Percentiles rank a stretch among this genome's conserved stretches.
Conservation (phyloP, 2,329 filamentous ascomycete species). For the Pseudogymnoascus sp. region DNA sequence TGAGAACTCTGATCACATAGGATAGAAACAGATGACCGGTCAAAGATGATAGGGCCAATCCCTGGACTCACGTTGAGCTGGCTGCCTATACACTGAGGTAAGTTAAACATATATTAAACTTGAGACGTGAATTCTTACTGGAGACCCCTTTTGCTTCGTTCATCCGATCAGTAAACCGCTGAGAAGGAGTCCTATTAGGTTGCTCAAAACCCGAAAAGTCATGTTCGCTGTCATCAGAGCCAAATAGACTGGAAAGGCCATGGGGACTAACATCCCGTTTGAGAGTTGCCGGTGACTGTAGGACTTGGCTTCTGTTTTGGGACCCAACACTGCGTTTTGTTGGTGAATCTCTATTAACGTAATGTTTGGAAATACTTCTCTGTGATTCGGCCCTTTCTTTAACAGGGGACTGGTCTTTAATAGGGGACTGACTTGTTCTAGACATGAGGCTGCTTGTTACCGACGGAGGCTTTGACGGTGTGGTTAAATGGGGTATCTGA, state of each 20-base stretch:
- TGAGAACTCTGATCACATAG: neutral
- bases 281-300: neutral
- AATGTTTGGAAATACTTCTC: neutral
- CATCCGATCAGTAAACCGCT: neutral
- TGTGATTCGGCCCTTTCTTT: neutral
- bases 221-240: neutral
- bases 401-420: neutral
- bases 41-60: neutral
- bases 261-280: neutral
- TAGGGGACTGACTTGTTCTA: neutral
- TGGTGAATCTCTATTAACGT: neutral
- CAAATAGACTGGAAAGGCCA: neutral
- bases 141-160: neutral
- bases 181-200: neutral
- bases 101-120: neutral
- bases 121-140: neutral
- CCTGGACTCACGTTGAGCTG: neutral
- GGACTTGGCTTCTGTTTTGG: neutral
- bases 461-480: neutral
- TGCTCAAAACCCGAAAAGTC: neutral
- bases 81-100: neutral
- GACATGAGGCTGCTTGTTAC: neutral
- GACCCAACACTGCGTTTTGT: neutral
- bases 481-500: neutral
- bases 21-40: neutral